Conservation (phyloP, 202 grass and related monocot species). For the Setaria viridis region DNA sequence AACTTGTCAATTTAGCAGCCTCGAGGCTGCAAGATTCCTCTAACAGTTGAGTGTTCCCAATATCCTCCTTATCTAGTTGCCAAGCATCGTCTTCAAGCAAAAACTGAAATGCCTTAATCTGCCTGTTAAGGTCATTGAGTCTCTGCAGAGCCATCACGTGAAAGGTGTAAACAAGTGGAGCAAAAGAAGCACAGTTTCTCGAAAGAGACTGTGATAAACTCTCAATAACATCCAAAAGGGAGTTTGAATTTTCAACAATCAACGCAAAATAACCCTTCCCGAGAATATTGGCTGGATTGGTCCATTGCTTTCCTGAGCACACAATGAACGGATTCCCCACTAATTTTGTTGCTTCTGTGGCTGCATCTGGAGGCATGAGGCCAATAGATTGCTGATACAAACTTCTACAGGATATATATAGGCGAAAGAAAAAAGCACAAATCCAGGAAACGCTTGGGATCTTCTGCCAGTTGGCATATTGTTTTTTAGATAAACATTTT, state of each 20-base stretch:
- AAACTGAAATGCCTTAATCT: constrained; percentile 77
- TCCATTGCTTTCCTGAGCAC: constrained; percentile 81
- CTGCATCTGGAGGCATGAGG: constrained; percentile 84
- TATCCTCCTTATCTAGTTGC: constrained; percentile 43
- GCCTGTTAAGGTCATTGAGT: constrained; percentile 80
- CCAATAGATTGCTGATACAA: constrained; percentile 74
- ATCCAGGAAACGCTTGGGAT: constrained; percentile 59
- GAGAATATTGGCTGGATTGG: constrained; percentile 56
- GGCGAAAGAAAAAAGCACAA: constrained; percentile 71
- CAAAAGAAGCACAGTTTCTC: constrained; percentile 50
- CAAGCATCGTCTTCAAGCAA: constrained; percentile 58
- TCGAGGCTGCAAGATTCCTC: constrained; percentile 65
- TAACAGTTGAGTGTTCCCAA: constrained; percentile 43
- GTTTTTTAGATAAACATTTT: constrained; percentile 43
- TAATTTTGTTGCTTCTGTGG: constrained; percentile 70
- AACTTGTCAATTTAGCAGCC: constrained; percentile 61
- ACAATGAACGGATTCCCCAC: constrained; percentile 68
- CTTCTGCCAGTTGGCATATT: constrained; percentile 49
- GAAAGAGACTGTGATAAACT: constrained; percentile 57
- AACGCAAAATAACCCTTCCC: constrained; percentile 86
- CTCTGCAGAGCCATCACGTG: constrained; percentile 80
- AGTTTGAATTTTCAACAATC: constrained; percentile 65
- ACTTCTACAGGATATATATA: constrained; percentile 79
- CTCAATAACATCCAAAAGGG: constrained; percentile 67
- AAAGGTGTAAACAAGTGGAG: constrained; percentile 64